Evolutionary conservation across 768 basidiomycete genomes (phyloP), one percentile per base, ranked within the genome.

Genomic region (Ephemerocybe angulata): DNA sequence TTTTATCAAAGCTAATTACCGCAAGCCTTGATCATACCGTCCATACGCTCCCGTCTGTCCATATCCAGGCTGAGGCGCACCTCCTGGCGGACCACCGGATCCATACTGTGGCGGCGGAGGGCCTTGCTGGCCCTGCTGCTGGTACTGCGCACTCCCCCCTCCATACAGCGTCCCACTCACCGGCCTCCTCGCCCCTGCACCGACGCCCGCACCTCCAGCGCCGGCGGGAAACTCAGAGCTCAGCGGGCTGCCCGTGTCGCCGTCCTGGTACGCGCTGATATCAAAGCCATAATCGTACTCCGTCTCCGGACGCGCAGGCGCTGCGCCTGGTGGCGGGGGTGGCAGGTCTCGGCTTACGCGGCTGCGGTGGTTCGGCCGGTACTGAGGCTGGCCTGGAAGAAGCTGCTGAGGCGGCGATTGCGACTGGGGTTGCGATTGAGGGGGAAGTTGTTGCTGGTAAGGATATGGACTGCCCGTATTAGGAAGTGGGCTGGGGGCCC

Each of bases 221-320:
- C 51, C 58, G 27, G 49, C 57, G 15, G 54, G 44, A 53, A 63
- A 66, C n/a, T 60, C 60, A 1, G 35, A 50, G 12, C 56, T 43
- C 19, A 49, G 40, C 8, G 63, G 63, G 53, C 63, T 65, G 11
- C 49, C 55, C 15, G 59, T 58, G 24, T 63, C 62, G 19, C 52
- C 56, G 46, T 71, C 65, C 62, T 65, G 69, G 67, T 88, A 86
- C 25, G 81, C 84, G 43, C 75, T 73, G 44, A 84, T 74, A 57
- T 85, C 84, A 60, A 79, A 84, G 13, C 73, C 69, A 3, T 79
- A 79, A 5, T 82, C 80, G 28, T 58, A 57, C 43, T 71, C 75
- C 22, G 69, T 38, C 24, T 50, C 58, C 27, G 52, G 49, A 35
- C 58, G 50, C 40, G 58, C 58, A 24, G 56, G 58, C 2, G 54